These are phyloP conservation scores for Calocera cornea DNA, from an alignment of 768 basidiomycete genomes.

Conservation along the genomic window DNA sequence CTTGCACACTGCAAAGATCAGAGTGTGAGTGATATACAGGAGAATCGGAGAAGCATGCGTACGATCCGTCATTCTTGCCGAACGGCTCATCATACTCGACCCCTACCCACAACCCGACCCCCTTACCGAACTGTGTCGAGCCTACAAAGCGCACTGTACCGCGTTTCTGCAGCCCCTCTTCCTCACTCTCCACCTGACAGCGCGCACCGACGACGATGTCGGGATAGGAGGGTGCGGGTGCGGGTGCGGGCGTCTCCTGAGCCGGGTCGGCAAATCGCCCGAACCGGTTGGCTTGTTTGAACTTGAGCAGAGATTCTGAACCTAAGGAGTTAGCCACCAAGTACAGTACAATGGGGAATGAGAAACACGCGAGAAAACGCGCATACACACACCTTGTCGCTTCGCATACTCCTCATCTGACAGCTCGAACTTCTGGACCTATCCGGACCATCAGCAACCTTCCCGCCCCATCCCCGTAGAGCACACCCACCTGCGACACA, in stretches of 20 bases:
- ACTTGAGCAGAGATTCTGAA: conserved; percentile 79
- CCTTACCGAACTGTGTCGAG: conserved; percentile 55
- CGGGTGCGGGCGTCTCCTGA: conserved; percentile 30
- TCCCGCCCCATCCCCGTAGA: conserved; percentile 34
- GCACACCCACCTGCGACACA: conserved; percentile 66
- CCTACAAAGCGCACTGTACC: conserved; percentile 84
- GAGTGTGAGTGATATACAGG: not conserved
- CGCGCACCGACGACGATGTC: conserved; percentile 57
- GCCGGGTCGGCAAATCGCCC: conserved; percentile 57
- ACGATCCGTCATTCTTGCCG: conserved; percentile 94
- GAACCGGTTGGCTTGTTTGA: conserved; percentile 73
- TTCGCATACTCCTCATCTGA: conserved; percentile 67
- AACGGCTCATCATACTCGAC: conserved; percentile 91
- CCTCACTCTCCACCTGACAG: conserved; percentile 62
- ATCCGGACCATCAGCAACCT: conserved; percentile 25
- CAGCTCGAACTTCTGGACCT: conserved; percentile 88
- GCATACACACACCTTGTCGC: conserved; percentile 46
- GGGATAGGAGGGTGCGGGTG: conserved; percentile 19
- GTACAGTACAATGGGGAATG: not conserved
- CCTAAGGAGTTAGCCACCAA: not conserved
- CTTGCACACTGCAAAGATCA: conserved; percentile 48
- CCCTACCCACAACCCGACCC: conserved; percentile 66
- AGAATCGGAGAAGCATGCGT: conserved; percentile 27
- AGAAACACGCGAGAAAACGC: not conserved
- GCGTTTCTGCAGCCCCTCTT: conserved; percentile 49